Percentiles rank a stretch among this genome's conserved stretches.
phyloP scores from a whole-genome alignment of 179 eudicot genomes.

The Vitellaria paradoxa region DNA sequence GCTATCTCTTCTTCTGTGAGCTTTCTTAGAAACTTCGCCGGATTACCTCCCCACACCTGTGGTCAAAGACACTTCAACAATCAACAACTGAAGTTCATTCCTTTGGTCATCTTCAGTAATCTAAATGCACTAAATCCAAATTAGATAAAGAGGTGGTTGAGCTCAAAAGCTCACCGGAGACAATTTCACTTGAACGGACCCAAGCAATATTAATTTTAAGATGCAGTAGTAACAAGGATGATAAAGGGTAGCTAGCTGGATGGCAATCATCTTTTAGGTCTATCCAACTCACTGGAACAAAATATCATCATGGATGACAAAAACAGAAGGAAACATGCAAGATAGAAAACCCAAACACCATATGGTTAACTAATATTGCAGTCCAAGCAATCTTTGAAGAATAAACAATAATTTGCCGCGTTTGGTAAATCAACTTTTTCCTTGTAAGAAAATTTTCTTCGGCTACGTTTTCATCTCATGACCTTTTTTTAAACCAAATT shows the following conservation, averaged over 20 bases:
- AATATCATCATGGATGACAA: background rate
- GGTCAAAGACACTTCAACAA: background rate
- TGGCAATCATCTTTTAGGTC: no score
- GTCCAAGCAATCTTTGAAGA: no score
- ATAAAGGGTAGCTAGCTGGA: background rate
- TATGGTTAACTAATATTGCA: background rate
- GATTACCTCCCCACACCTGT: conserved; percentile 98
- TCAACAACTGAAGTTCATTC: background rate
- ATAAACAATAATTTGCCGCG: no score
- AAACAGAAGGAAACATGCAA: background rate
- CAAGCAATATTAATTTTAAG: conserved; percentile 1
- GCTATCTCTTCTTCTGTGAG: conserved; percentile 85
- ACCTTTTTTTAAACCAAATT: no score
- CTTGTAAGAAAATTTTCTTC: no score
- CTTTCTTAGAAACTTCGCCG: conserved; percentile 84
- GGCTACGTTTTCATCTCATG: no score
- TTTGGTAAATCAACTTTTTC: no score
- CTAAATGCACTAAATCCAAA: background rate
- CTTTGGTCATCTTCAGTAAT: background rate
- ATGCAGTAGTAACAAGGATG: background rate
- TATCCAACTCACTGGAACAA: background rate
- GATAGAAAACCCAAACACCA: background rate
- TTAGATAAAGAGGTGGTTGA: background rate
- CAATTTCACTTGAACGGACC: background rate
- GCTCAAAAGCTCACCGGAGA: background rate